Percentiles rank a stretch among this genome's conserved stretches.
These are phyloP conservation scores for Metschnikowia baotianmanensis DNA, from an alignment of 805 yeast genomes.

Conservation along the genomic window DNA sequence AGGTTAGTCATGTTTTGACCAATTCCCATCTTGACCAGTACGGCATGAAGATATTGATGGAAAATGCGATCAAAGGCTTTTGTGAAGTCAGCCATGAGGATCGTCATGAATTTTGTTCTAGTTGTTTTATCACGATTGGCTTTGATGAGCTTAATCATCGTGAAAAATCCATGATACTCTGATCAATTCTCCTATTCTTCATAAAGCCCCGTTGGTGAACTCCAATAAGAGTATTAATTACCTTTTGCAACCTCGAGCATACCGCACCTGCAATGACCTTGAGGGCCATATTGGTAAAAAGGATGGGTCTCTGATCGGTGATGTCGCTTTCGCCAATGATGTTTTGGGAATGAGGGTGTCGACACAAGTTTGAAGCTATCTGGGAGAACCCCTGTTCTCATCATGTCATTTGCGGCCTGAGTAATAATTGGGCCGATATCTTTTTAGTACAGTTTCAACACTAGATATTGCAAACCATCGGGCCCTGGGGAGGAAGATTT, in stretches of 20 bases:
- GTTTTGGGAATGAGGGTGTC: slow-evolving; percentile 8
- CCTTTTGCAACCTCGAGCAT: slow-evolving; percentile 1
- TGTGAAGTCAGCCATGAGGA: slow-evolving; percentile 3
- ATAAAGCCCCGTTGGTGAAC: slow-evolving; percentile 7
- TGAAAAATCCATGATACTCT: slow-evolving; percentile 5
- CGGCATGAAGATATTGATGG: neutral
- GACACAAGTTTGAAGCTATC: neutral
- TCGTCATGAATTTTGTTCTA: neutral
- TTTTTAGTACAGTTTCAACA: slow-evolving; percentile 1
- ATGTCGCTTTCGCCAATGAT: neutral
- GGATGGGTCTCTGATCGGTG: slow-evolving; percentile 6
- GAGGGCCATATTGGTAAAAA: slow-evolving; percentile 4
- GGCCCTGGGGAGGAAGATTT: slow-evolving; percentile 1
- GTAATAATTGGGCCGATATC: slow-evolving; percentile 1
- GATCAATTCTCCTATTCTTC: slow-evolving; percentile 1
- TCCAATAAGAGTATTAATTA: slow-evolving; percentile 1
- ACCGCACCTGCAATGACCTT: slow-evolving; percentile 4
- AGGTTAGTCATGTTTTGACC: neutral
- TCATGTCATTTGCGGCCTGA: slow-evolving; percentile 3
- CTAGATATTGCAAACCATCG: slow-evolving; percentile 2
- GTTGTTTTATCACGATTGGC: neutral
- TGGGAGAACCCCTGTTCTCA: slow-evolving; percentile 4
- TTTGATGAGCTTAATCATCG: slow-evolving; percentile 2
- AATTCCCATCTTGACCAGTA: slow-evolving; percentile 1
- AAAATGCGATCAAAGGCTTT: slow-evolving; percentile 4